Evolutionary conservation across 2,329 filamentous ascomycete genomes (phyloP), one percentile per base, ranked within the genome.

Genomic region (Alternaria sp.): DNA sequence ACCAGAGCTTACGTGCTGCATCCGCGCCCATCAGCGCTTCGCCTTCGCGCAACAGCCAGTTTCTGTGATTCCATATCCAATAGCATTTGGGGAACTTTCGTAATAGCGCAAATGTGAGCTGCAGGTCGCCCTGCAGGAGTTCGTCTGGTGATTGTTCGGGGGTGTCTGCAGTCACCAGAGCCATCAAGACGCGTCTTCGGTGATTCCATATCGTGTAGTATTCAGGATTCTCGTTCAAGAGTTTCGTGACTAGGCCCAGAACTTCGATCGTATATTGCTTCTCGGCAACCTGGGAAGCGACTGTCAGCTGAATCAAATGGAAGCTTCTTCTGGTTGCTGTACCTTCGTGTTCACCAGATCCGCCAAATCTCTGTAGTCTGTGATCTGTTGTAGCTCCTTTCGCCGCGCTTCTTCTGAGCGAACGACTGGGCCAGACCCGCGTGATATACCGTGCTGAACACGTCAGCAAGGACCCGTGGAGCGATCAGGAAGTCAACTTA

Each of bases 31-130:
- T 84, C 18, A 89, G 84, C 12, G 84, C 78, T 50, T 91, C 92
- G 33, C 90, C 89, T 78, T 93, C 88, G 58, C 90, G 84, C 14
- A 99, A 84, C 4, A 95, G 84, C 94, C 96, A 99, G 49, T 91
- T 82, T 26, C 96, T 90, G 80, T 97, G 95, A 72, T 97, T 97
- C 96, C 96, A 99, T 75, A 99, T 95, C 95, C 96, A 98, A 83
- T 99, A 99, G 85, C 96, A 98, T 80, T 99, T 99, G 7, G 96
- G 96, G 69, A 89, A 95, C 69, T 93, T 89, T 68, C 92, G 87
- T 54, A 99, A 87, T 20, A 99, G 86, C 0, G 93, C 92, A 44
- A 97, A 88, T 33, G 95, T 90, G 75, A 97, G 97, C 51, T 84
- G 83, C 33, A 99, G 85, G 78, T 99, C 96, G 59, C 87, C 84